Percentiles rank a stretch among this genome's conserved stretches.
Evolutionary conservation across 352 stramenopile species (phyloP).

Genomic region (Hyaloperonospora brassicae): DNA sequence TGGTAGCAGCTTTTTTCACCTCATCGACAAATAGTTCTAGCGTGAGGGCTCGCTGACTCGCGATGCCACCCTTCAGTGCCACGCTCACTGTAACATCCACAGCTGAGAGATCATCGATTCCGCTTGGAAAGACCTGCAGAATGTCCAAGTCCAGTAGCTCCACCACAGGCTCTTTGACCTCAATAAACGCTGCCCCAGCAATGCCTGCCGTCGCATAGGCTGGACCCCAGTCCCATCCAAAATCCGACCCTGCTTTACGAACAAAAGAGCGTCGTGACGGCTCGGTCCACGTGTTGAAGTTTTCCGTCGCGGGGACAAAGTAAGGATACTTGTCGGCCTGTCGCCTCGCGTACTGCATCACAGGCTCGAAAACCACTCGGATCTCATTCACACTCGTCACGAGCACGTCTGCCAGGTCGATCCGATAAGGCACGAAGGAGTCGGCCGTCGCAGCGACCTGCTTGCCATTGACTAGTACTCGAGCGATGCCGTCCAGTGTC

Average conservation of each 20-base stretch:
- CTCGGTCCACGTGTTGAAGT: conserved; percentile 78
- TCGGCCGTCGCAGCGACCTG: conserved; percentile 42
- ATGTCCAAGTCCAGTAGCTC: conserved; percentile 36
- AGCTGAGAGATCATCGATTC: conserved; percentile 25
- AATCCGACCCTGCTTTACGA: conserved; percentile 80
- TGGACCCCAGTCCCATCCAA: conserved; percentile 85
- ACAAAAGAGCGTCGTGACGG: conserved; percentile 70
- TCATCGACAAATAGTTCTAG: conserved; percentile 46
- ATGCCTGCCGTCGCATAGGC: conserved; percentile 63
- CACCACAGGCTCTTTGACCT: conserved; percentile 19
- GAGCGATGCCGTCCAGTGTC: conserved; percentile 59
- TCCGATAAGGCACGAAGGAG: conserved; percentile 55
- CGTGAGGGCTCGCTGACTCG: conserved; percentile 30
- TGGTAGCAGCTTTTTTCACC: conserved; percentile 14
- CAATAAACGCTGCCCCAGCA: conserved; percentile 40
- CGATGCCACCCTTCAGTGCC: conserved; percentile 21
- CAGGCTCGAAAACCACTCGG: conserved; percentile 47
- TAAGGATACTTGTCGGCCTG: conserved; percentile 64
- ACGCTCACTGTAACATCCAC: conserved; percentile 39
- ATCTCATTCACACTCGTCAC: conserved; percentile 38
- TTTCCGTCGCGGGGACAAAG: conserved; percentile 60
- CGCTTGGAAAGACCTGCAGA: conserved; percentile 29
- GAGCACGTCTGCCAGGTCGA: conserved; percentile 28
- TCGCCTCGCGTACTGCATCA: conserved; percentile 41
- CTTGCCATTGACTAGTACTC: conserved; percentile 56